Percentiles rank a stretch among this genome's conserved stretches.
phyloP scores from a whole-genome alignment of 2,329 filamentous ascomycete genomes.

The Diplodia corticola region DNA sequence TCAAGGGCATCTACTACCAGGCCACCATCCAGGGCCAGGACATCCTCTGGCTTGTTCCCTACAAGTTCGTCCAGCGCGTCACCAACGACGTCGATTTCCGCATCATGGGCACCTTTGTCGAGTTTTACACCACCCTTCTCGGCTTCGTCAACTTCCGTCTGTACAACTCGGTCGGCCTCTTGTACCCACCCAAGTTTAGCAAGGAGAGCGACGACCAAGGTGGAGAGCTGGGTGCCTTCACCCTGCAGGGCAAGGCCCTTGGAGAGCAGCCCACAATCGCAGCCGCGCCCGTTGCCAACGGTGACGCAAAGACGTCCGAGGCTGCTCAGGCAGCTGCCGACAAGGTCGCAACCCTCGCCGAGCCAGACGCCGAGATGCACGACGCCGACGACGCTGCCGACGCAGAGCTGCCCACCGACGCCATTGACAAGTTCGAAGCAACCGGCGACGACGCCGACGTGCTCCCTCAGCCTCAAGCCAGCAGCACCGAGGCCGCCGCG shows the following conservation, averaged over 20 bases:
- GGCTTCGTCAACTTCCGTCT: conserved; percentile 95
- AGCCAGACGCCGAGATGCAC: conserved; percentile 31
- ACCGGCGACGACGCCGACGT: conserved; percentile 81
- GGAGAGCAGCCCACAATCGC: conserved; percentile 34
- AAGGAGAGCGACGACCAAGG: conserved; percentile 81
- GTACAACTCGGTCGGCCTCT: conserved; percentile 86
- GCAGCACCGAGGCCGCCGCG: conserved; percentile 66
- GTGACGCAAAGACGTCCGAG: conserved; percentile 37
- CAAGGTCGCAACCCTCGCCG: conserved; percentile 40
- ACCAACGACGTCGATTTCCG: conserved; percentile 95
- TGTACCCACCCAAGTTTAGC: conserved; percentile 96
- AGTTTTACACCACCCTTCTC: conserved; percentile 96
- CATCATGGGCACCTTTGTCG: conserved; percentile 98
- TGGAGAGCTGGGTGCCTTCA: conserved; percentile 88
- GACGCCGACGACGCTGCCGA: conserved; percentile 43
- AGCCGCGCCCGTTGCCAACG: conserved; percentile 28
- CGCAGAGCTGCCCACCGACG: conserved; percentile 33
- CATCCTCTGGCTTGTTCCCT: conserved; percentile 94
- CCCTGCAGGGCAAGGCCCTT: conserved; percentile 73
- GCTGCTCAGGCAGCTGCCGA: conserved; percentile 53
- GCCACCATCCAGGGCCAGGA: conserved; percentile 96
- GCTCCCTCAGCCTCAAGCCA: conserved; percentile 73
- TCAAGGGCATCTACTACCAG: conserved; percentile 99
- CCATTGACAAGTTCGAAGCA: conserved; percentile 90
- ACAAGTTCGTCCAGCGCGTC: conserved; percentile 94